These are phyloP conservation scores for Neonectria hederae DNA, from an alignment of 2,329 filamentous ascomycete species.

Conservation along the genomic window DNA sequence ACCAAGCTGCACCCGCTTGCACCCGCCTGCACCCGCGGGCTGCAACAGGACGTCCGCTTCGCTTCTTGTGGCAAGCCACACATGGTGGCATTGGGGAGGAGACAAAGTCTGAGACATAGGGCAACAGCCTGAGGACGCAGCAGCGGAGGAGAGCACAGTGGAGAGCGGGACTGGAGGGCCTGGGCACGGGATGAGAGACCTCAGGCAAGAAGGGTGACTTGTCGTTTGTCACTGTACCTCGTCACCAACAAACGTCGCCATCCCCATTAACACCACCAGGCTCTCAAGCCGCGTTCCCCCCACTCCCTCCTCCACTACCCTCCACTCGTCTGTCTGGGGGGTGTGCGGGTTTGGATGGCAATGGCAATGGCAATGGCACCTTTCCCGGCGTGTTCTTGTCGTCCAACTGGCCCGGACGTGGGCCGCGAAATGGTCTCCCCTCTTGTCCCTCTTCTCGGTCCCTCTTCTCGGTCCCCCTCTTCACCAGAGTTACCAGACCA, in stretches of 20 bases:
- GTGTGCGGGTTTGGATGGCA: conserved; percentile 20
- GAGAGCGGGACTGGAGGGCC: neutral
- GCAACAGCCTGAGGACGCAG: conserved; percentile 1
- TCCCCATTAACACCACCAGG: conserved; percentile 21
- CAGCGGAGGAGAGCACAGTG: neutral
- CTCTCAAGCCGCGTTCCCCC: conserved; percentile 18
- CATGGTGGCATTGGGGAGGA: neutral
- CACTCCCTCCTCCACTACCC: conserved; percentile 20
- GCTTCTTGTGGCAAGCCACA: conserved; percentile 17
- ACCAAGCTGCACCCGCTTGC: neutral
- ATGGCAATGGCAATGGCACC: conserved; percentile 21
- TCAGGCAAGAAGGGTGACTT: neutral
- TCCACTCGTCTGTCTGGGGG: conserved; percentile 19
- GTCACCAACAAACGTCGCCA: conserved; percentile 21
- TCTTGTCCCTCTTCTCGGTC: conserved; percentile 10
- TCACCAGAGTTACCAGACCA: neutral
- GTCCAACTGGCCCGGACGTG: conserved; percentile 24
- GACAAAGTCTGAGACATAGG: neutral
- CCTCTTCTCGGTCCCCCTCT: neutral
- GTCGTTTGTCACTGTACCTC: conserved; percentile 28
- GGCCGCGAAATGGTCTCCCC: conserved; percentile 19
- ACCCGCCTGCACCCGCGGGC: conserved; percentile 10
- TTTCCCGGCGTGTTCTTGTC: conserved; percentile 10
- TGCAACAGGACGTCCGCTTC: neutral
- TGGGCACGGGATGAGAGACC: neutral